Evolutionary conservation across 805 yeast genomes (phyloP), one percentile per base, ranked within the genome.

Genomic region (Starmera pachycereana): DNA sequence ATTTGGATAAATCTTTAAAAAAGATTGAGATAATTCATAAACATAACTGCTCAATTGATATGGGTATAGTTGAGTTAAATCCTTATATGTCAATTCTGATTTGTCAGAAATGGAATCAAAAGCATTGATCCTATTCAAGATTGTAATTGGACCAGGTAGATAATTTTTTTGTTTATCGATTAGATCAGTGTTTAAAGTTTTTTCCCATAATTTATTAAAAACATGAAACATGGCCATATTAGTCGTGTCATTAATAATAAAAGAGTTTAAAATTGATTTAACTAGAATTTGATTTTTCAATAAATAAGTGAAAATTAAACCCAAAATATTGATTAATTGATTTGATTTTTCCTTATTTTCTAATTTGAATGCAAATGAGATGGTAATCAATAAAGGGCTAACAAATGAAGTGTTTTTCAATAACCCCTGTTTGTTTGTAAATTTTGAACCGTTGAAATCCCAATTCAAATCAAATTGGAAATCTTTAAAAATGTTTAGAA

Each of bases 131-230:
- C 53, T 44, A 32, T 46, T 49, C 2, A 48, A n/a, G 1, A 53
- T 12, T 2, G 54, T 33, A 2, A 53, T 37, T 32, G 57, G 56
- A 9, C 58, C 58, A 8, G 49, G 45, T 2, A 38, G 30, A 12
- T 33, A 43, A 9, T 34, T 44, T 6, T 25, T 10, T 10, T 34
- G 35, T n/a, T 22, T 33, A 4, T 36, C 29, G 18, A 16, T 16
- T 4, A 11, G 27, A 16, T 40, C 33, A 5, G 27, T 27, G 14
- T 50, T 47, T 7, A 54, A 35, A 12, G 54, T 49, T 25, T 44
- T 49, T 14, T 43, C 44, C 58, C 58, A 54, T 11, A 54, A 43
- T 18, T 47, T 50, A 37, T 43, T 47, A 41, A 54, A 52, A 2
- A 52, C 46, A 12, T 49, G 47, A 43, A 45, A 49, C 30, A 50